Conservation (phyloP, 352 stramenopile genomes). For the Hyaloperonospora arabidopsidis region DNA sequence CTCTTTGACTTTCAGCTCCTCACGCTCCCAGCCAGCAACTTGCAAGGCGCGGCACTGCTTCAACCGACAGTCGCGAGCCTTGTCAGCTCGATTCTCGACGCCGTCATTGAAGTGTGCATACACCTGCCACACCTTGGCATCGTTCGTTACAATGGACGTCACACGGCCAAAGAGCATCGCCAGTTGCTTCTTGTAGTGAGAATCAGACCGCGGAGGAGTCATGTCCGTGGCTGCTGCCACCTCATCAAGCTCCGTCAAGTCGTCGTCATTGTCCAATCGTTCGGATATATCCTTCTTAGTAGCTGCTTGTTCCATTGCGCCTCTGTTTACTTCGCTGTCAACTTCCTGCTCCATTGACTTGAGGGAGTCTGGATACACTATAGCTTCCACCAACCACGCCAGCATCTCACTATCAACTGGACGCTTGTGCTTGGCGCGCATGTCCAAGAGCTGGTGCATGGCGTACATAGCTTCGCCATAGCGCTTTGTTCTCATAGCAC, state of each 20-base stretch:
- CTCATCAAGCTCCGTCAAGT: constrained; percentile 49
- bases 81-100: constrained; percentile 42
- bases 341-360: constrained; percentile 35
- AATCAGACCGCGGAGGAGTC: constrained; percentile 44
- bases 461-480: constrained; percentile 80
- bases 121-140: constrained; percentile 75
- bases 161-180: constrained; percentile 70
- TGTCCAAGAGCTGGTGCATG: constrained; percentile 72
- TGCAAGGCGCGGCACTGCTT: constrained; percentile 74
- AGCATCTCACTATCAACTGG: constrained; percentile 69
- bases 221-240: constrained; percentile 31
- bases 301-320: constrained; percentile 19
- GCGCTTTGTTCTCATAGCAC: constrained; percentile 62
- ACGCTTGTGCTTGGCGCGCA: constrained; percentile 77
- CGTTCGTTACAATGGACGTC: constrained; percentile 70
- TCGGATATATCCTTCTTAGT: constrained; percentile 24
- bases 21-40: constrained; percentile 59
- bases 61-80: constrained; percentile 68
- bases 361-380: constrained; percentile 55
- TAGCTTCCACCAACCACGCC: constrained; percentile 72
- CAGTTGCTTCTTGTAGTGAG: constrained; percentile 66
- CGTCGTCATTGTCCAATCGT: constrained; percentile 35
- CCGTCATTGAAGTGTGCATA: constrained; percentile 79
- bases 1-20: constrained; percentile 45
- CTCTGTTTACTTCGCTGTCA: constrained; percentile 22